Conservation (phyloP, 2,329 filamentous ascomycete genomes). For the Aspergillus vadensis region DNA sequence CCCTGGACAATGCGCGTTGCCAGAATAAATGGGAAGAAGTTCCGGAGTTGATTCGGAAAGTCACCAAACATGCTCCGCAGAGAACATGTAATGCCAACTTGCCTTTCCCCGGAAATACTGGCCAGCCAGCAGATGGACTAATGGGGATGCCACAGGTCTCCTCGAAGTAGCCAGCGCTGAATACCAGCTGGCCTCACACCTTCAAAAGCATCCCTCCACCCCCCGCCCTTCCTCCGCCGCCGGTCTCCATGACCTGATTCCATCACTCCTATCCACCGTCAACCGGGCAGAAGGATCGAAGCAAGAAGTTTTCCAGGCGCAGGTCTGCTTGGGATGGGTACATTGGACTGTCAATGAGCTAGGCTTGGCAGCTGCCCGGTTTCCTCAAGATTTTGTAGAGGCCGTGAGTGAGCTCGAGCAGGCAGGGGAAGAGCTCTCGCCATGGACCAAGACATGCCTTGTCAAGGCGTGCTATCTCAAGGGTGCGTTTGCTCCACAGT, state of each 20-base stretch:
- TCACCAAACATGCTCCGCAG: constrained; percentile 88
- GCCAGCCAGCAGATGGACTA: constrained; percentile 19
- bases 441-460: constrained; percentile 81
- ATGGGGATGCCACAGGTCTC: constrained; percentile 57
- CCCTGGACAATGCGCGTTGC: constrained; percentile 83
- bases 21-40: constrained; percentile 84
- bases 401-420: constrained; percentile 57
- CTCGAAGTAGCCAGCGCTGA: constrained; percentile 71
- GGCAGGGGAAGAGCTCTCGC: constrained; percentile 56
- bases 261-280: constrained; percentile 52
- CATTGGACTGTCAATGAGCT: constrained; percentile 77
- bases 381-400: constrained; percentile 65
- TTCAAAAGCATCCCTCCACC: constrained; percentile 37
- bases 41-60: constrained; percentile 86
- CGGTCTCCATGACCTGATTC: constrained; percentile 46
- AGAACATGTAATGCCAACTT: constrained; percentile 67
- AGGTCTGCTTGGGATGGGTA: constrained; percentile 80
- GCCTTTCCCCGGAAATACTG: constrained; percentile 15
- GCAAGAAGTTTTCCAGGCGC: constrained; percentile 72
- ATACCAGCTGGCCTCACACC: constrained; percentile 62
- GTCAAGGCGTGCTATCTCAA: constrained; percentile 78
- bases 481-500: constrained; percentile 53
- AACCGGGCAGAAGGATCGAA: constrained; percentile 56
- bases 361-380: constrained; percentile 57
- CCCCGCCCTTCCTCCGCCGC: constrained; percentile 43